Base-by-base conservation (phyloP, 371 early-diverging fungal species). In the Haplosporangium sp. region DNA sequence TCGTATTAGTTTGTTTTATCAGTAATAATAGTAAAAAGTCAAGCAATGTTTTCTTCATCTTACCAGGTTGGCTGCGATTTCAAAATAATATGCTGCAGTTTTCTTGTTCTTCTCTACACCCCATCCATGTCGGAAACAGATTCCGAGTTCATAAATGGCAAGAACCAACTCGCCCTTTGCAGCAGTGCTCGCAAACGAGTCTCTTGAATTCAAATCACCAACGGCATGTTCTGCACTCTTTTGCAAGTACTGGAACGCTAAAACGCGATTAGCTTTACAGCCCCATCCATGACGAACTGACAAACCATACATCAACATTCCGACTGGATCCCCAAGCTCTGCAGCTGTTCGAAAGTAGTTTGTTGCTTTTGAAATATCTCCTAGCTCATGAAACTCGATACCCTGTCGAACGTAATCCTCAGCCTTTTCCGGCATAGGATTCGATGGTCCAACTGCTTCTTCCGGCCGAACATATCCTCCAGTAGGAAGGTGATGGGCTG, bases 221-320 rank as follows among this genome's bases (percentile, higher is more conserved):
- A 94, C 89, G 0, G 94, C 94, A 39, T 84, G 86, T 66, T 94
- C 92, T 4, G 93, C 95, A 8, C 94, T 91, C 73, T 89, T 92
- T 77, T 95, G 94, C 52, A 96, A 72, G 75, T 91, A 93, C 63
- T 86, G 85, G 68, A 93, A 92, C 3, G 92, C 93, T 65, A 87
- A 65, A 35, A 77, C 70, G 17, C 90, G 85, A 73, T 93, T 87
- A 35, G 86, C 82, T 76, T 89, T 86, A 82, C 93, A 93, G 3
- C 94, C 94, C 93, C 96, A 96, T 13, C 97, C 97, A 83, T 97
- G 97, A 11, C 97, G 90, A 38, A 96, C 83, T 13, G 94, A 92
- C 61, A 97, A 88, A n/a, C 95, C 97, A 81, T 94, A 96, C 69
- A 97, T 90, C 71, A 96, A 89, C 86, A 96, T 84, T 3, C 96